A percentile compares a stretch with the other conserved stretches of the same genome.
Evolutionary conservation across 2,329 filamentous ascomycete genomes (phyloP).

Genomic region (Chrysoporthe austroafricana): DNA sequence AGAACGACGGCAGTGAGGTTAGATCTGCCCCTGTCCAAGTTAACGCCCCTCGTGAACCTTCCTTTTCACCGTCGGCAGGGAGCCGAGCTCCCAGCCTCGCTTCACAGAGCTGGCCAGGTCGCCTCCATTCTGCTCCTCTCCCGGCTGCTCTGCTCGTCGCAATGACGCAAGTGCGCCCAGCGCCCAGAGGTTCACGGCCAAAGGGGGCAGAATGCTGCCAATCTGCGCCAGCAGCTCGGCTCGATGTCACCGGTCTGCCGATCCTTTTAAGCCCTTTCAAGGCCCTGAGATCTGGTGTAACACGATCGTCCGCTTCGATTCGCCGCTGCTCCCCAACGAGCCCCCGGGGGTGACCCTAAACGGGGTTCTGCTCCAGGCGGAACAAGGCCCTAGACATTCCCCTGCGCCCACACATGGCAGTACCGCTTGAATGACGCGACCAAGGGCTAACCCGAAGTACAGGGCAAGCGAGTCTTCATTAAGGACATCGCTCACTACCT

Average conservation of each 20-base stretch:
- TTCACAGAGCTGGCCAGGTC: not conserved
- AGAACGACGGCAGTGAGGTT: constrained; percentile 75
- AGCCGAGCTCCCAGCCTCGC: not conserved
- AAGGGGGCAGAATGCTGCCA: not conserved
- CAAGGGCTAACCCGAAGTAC: constrained; percentile 28
- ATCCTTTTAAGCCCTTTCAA: constrained; percentile 11
- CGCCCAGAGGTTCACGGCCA: not conserved
- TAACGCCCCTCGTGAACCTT: constrained; percentile 26
- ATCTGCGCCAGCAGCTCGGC: constrained; percentile 5
- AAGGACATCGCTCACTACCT: constrained; percentile 98
- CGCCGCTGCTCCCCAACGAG: constrained; percentile 22
- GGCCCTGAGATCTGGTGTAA: constrained; percentile 15
- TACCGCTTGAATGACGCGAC: not conserved
- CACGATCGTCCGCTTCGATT: constrained; percentile 24
- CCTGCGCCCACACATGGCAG: not conserved
- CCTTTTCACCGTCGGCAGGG: constrained; percentile 28
- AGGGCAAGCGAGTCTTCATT: constrained; percentile 94
- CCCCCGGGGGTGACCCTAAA: not conserved
- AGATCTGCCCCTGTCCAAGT: constrained; percentile 36
- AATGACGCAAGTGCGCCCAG: constrained; percentile 17
- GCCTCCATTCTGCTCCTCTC: constrained; percentile 6
- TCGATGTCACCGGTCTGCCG: constrained; percentile 8
- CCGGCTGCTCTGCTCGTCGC: not conserved
- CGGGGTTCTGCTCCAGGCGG: not conserved
- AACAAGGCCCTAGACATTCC: not conserved